Base-by-base conservation (phyloP, 495 filamentous ascomycete species). In the Aspergillus carlsbadensis region DNA sequence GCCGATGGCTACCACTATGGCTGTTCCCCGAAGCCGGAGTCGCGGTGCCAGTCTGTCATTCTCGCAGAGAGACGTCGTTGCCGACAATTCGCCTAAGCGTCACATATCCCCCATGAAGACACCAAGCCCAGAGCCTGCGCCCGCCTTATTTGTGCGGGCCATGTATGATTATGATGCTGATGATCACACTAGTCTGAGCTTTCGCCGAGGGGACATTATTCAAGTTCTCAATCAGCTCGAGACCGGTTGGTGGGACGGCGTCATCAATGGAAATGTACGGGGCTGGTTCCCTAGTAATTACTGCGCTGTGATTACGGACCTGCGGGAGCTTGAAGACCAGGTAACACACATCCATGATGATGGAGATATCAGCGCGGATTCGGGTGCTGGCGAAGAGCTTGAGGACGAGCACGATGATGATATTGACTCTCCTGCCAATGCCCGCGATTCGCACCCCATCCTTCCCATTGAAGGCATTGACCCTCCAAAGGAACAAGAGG, bases 271-370 rank as follows among this genome's bases (percentile, higher is more conserved):
- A 57, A 91, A 88, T 42, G 85, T 93, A 55, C 85, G 94, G 60
- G 94, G 94, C 52, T 98, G 94, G 94, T 98, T 98, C 74, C 94
- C 94, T 7, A 98, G 94, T 79, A 98, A 98, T 69, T 98, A 98
- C 74, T 98, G 94, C 73, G 82, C 87, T 51, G 82, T 94, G 37
- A 88, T 97, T 64, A 76, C 85, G 20, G 88, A 86, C 63, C 80
- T 83, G 39, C 84, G 88, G 45, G 89, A 95, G 55, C 66, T 77
- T 34, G 70, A 68, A 49, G 65, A 74, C 26, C 66, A 74, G 22
- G 58, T 70, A 56, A 60, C 52, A 29, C 59, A 57, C n/a, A 13
- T 48, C 18, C 74, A 79, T 51, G 73, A 78, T 21, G 78, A 76
- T 15, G 71, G 66, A 21, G 86, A 89, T 65, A 76, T 82, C 39